phyloP scores from a whole-genome alignment of 2,329 filamentous ascomycete species.

The Celoporthe dispersa region DNA sequence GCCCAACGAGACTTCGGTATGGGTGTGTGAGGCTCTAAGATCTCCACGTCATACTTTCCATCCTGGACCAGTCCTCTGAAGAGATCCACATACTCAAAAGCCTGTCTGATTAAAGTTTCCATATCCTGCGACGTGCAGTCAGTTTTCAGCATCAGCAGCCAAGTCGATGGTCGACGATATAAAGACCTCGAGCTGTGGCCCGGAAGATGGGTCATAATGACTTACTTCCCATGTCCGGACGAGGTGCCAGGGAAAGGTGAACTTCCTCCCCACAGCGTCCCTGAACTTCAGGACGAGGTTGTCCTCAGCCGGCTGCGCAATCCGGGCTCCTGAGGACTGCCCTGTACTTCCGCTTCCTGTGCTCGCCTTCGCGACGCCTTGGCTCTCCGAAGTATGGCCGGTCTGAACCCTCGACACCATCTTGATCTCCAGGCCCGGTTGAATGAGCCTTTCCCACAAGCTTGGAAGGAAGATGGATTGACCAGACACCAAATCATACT shows the following conservation, averaged over 20 bases:
- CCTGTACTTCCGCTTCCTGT: not conserved
- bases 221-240: not conserved
- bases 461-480: not conserved
- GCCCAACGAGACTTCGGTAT: not conserved
- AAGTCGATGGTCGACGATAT: not conserved
- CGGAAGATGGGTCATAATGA: not conserved
- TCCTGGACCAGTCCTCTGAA: not conserved
- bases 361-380: not conserved
- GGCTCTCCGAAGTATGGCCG: no score
- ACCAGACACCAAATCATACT: constrained; percentile 1
- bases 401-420: not conserved
- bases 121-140: not conserved
- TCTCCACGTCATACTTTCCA: not conserved
- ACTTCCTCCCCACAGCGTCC: not conserved
- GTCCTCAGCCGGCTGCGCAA: not conserved
- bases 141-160: not conserved
- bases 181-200: not conserved
- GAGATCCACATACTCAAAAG: not conserved
- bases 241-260: not conserved
- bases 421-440: not conserved
- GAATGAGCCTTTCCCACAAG: not conserved
- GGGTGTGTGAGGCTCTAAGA: not conserved
- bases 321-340: not conserved
- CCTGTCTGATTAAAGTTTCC: not conserved
- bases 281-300: not conserved